phyloP scores from a whole-genome alignment of 1,284 basidiomycete genomes.

The Fereydounia khargensis region DNA sequence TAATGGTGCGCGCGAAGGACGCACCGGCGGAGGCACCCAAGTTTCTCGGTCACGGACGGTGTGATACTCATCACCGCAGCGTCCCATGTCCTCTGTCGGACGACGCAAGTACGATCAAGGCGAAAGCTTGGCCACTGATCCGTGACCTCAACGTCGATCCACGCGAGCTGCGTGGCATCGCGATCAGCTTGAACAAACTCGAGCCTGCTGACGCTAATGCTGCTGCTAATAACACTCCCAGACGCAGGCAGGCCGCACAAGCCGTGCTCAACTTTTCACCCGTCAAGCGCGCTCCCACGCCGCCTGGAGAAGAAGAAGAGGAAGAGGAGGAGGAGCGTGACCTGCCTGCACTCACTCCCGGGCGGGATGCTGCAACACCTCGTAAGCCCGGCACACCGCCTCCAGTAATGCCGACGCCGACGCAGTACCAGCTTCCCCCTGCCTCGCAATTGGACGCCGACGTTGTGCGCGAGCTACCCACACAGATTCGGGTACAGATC shows the following conservation, averaged over 20 bases:
- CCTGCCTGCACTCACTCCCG: too few species aligned
- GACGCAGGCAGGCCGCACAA: slow-evolving; percentile 21
- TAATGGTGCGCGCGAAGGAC: slow-evolving; percentile 80
- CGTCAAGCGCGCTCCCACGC: background rate
- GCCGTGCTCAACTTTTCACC: slow-evolving; percentile 16
- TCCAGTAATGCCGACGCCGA: slow-evolving; percentile 15
- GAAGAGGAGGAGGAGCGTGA: slow-evolving; percentile 9
- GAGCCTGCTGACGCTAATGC: slow-evolving; percentile 57
- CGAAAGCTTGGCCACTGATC: slow-evolving; percentile 76
- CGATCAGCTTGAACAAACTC: slow-evolving; percentile 86
- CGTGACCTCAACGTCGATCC: slow-evolving; percentile 74
- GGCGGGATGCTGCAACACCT: too few species aligned
- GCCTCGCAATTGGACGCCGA: slow-evolving; percentile 41
- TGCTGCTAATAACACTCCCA: too few species aligned
- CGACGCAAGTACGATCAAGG: slow-evolving; percentile 70
- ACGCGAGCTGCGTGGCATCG: slow-evolving; percentile 84
- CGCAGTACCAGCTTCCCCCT: slow-evolving; percentile 40
- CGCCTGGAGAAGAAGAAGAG: slow-evolving; percentile 1
- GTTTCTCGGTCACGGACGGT: slow-evolving; percentile 90
- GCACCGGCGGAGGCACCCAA: slow-evolving; percentile 92
- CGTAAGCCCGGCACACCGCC: too few species aligned
- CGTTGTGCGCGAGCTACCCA: slow-evolving; percentile 35
- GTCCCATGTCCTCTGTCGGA: slow-evolving; percentile 66
- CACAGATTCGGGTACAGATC: slow-evolving; percentile 34
- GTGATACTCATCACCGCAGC: slow-evolving; percentile 78